A percentile compares a stretch with the other conserved stretches of the same genome.
These are phyloP conservation scores for Euphorbia tirucalli DNA, from an alignment of 345 rosid genomes.

Conservation along the genomic window DNA sequence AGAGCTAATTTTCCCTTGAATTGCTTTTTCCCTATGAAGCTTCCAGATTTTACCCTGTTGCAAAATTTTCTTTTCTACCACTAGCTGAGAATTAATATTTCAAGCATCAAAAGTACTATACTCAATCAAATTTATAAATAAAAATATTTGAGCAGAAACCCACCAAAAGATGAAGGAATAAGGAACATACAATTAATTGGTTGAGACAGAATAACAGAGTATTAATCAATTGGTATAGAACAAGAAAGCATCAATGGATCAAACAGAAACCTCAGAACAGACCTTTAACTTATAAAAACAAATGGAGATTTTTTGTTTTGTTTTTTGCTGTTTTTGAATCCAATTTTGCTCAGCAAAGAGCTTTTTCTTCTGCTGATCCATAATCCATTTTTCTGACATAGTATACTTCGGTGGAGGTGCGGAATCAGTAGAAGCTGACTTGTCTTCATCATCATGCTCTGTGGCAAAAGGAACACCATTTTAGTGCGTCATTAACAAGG, in stretches of 20 bases:
- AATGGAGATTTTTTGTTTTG: constrained; percentile 52
- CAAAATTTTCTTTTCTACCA: no score
- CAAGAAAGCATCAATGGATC: not conserved
- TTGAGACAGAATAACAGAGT: not conserved
- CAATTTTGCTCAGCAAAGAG: constrained; percentile 51
- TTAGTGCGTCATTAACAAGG: constrained; percentile 23
- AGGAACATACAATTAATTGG: not conserved
- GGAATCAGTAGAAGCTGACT: constrained; percentile 34
- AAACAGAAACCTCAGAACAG: constrained; percentile 20
- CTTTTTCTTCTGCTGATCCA: constrained; percentile 63
- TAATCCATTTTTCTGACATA: constrained; percentile 82
- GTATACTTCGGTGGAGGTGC: constrained; percentile 62
- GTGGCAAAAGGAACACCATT: constrained; percentile 30
- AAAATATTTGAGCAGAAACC: no score
- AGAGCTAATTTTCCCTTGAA: no score
- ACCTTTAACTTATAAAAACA: constrained; percentile 75
- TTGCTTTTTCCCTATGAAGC: no score
- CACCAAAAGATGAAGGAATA: no score
- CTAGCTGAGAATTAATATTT: no score
- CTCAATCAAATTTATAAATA: no score
- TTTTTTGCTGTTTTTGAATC: constrained; percentile 61
- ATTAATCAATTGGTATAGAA: not conserved
- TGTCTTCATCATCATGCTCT: constrained; percentile 60
- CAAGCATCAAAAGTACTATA: no score
- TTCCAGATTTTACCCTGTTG: no score